These are phyloP conservation scores for Taphrina wiesneri DNA, from an alignment of 1,139 yeast genomes.

Conservation along the genomic window DNA sequence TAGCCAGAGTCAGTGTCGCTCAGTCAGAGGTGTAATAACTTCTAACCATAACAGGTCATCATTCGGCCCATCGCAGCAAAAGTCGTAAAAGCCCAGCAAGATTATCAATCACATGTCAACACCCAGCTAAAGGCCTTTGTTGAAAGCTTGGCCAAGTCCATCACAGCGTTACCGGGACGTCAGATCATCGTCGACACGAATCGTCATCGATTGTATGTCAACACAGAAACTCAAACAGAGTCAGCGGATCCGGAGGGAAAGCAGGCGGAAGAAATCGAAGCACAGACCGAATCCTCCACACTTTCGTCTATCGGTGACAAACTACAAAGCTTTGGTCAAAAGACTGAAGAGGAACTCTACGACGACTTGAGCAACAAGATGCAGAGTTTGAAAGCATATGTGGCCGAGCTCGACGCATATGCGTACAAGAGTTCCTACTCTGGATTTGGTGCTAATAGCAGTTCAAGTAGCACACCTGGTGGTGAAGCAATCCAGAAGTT, in stretches of 20 bases:
- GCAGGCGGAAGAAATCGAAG: background rate
- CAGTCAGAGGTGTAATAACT: background rate
- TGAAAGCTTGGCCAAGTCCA: constrained; percentile 5
- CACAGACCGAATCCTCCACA: constrained; percentile 19
- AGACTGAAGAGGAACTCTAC: constrained; percentile 5
- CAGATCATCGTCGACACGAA: constrained; percentile 28
- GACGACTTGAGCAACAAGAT: background rate
- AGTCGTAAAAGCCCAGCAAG: constrained; percentile 18
- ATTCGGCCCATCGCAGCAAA: constrained; percentile 2
- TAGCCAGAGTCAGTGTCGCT: constrained; percentile 1
- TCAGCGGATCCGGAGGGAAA: background rate
- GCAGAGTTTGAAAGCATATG: background rate
- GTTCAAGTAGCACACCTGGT: background rate
- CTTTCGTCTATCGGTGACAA: constrained; percentile 16
- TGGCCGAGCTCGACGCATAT: constrained; percentile 1
- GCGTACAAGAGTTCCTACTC: constrained; percentile 33
- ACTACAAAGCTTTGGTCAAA: constrained; percentile 25
- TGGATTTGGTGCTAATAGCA: background rate
- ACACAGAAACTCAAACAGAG: constrained; percentile 39
- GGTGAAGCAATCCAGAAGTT: constrained; percentile 29
- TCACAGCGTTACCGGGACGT: constrained; percentile 18
- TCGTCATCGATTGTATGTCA: constrained; percentile 20
- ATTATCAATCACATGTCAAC: background rate
- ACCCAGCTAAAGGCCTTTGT: constrained; percentile 10
- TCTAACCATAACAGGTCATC: background rate